Percentiles rank a stretch among this genome's conserved stretches.
Evolutionary conservation across 2,329 filamentous ascomycete species (phyloP).

Genomic region (Alternaria rosae): DNA sequence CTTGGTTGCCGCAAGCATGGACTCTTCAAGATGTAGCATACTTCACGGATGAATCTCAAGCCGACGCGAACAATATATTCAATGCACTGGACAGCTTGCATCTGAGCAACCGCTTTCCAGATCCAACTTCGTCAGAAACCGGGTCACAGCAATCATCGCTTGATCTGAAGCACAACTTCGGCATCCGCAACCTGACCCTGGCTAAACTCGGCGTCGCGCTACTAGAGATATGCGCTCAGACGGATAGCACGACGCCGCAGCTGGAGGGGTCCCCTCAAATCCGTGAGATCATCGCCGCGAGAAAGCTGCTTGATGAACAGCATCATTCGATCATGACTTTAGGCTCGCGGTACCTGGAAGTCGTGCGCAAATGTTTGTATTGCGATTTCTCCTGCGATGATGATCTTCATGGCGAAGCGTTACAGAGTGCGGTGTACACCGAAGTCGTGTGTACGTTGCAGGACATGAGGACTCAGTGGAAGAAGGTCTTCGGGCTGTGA

Average conservation of each 20-base stretch:
- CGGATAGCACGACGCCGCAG: not conserved
- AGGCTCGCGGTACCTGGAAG: too few species aligned
- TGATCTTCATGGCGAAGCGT: not conserved
- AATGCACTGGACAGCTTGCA: not conserved
- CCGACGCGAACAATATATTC: not conserved
- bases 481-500: not conserved
- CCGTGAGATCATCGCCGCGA: not conserved
- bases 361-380: not conserved
- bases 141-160: not conserved
- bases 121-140: not conserved
- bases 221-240: not conserved
- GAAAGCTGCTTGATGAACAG: not conserved
- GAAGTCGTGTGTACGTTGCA: conserved; percentile 1
- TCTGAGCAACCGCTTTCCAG: not conserved
- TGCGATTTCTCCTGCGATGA: not conserved
- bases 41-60: conserved; percentile 8
- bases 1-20: conserved; percentile 21
- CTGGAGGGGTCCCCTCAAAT: not conserved
- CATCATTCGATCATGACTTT: not conserved
- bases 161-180: not conserved
- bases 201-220: not conserved
- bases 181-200: not conserved
- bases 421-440: not conserved
- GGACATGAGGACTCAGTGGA: not conserved
- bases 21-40: conserved; percentile 19